Base-by-base conservation (phyloP, 1,139 yeast genomes). In the Sugiyamaella novakii region DNA sequence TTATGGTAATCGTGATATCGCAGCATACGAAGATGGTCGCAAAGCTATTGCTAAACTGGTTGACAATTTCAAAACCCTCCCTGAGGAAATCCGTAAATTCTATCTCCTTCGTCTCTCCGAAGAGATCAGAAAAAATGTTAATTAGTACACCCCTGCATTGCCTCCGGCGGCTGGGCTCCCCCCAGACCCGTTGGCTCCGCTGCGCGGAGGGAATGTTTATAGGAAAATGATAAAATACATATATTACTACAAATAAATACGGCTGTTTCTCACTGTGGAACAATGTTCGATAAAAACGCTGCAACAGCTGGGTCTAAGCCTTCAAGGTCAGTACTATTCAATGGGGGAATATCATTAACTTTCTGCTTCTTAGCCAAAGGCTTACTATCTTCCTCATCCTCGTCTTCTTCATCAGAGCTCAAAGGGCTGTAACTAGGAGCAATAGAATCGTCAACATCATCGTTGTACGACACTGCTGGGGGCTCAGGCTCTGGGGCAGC, bases 401-500 rank as follows among this genome's bases (percentile, higher is more conserved):
- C 69, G 21, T 62, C 67, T 5, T 68, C 69, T 6, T 67, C 70
- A 38, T 69, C 70, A 11, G 64, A 64, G 27, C 64, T 60, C 19
- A 61, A 56, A 15, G 70, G 65, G 18, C 63, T 69, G 53, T 73
- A 72, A 2, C 68, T 65, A 4, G 77, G 75, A n/a, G 70, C 64
- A 17, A 59, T 64, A 37, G 65, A 66, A 14, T 65, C 74, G 24
- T 67, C 70, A 15, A 70, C 21, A n/a, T 11, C 37, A 10, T 39
- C 49, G 12, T 29, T 30, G 17, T 27, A 27, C 6, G 38, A 18
- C 10, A 17, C 30, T 4, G 28, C 41, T 25, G 34, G 29, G 18
- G 34, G 19, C 5, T 17, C 42, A 5, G 5, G 21, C 14, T 2
- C 8, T 22, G 5, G 8, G 14, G 33, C 8, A 8, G 41, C 15